Evolutionary conservation across 2,329 filamentous ascomycete genomes (phyloP), one percentile per base, ranked within the genome.

Genomic region (Alternaria ethzedia): DNA sequence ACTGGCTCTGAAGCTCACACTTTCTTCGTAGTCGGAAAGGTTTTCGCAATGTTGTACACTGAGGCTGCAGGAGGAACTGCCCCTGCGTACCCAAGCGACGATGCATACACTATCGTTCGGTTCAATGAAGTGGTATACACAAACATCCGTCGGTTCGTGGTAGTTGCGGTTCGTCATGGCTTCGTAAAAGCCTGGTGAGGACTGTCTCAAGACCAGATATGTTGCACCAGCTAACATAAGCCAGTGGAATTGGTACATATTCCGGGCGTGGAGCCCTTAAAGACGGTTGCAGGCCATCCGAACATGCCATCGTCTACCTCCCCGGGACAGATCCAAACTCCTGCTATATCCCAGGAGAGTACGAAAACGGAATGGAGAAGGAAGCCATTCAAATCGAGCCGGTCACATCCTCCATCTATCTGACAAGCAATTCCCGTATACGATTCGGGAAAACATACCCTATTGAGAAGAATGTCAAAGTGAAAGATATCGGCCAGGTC

Each of bases 401-500:
- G 1, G 59, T 65, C 0, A 63, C 64, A 15, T 13, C 51, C 0
- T 57, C 64, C 3, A 62, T 77, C 21, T 72, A 58, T 5, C 67
- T 84, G 6, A 56, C 79, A 15, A 9, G n/a, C 0, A 71, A 77
- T 28, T 83, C 81, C 4, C 75, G 81, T 3, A 60, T 84, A 5
- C 79, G 82, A 10, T 82, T 82, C 44, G 77, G 75, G 2, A 83
- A 83, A 17, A 49, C 32, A 1, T 72, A 80, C 62, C 80, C 79
- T 0, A 78, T 84, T 25, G 80, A 84, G 54, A 78, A 80, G 67
- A 83, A 84, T 52, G 70, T 82, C 36, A 83, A 81, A 58, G 80
- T 83, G 4, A 79, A 80, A 30, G 75, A 81, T 3, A 75, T 84
- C 12, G 23, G 23, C 23, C 23, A 25, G 23, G 23, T 25, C 6